Conservation (phyloP, 2,329 filamentous ascomycete genomes). For the Fusarium succisae region DNA sequence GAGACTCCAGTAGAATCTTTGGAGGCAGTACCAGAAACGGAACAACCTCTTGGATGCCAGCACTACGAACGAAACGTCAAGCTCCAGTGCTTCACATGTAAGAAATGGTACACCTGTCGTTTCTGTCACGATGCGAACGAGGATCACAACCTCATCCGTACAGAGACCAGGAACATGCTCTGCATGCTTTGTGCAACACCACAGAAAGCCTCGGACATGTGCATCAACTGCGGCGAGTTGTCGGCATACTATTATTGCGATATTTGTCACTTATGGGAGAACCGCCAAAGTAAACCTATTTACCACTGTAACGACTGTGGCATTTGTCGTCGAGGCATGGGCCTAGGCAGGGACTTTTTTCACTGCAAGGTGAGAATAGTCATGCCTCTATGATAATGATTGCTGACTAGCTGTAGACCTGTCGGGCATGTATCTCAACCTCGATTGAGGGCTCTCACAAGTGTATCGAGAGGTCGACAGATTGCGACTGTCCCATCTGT, state of each 20-base stretch:
- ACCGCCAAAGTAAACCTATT: constrained; percentile 88
- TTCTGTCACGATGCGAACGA: constrained; percentile 91
- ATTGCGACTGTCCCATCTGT: constrained; percentile 97
- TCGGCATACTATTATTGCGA: constrained; percentile 92
- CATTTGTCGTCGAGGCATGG: constrained; percentile 90
- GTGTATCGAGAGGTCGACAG: constrained; percentile 92
- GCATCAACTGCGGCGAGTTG: constrained; percentile 77
- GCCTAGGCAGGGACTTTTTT: constrained; percentile 95
- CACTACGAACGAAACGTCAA: constrained; percentile 98
- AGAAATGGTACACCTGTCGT: constrained; percentile 92
- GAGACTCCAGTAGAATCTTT: constrained; percentile 45
- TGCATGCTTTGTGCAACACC: constrained; percentile 94
- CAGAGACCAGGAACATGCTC: constrained; percentile 92
- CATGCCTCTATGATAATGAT: not conserved
- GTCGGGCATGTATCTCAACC: constrained; percentile 93
- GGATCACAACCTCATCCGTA: constrained; percentile 80
- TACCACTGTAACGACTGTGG: constrained; percentile 98
- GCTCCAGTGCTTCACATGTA: constrained; percentile 89
- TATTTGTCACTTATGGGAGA: constrained; percentile 97
- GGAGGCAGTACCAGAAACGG: constrained; percentile 38
- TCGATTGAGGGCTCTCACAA: constrained; percentile 85
- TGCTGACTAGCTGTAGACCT: constrained; percentile 65
- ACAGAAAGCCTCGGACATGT: constrained; percentile 82
- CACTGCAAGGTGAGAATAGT: constrained; percentile 84
- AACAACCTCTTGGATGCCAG: constrained; percentile 75